A percentile compares a stretch with the other conserved stretches of the same genome.
Conservation (phyloP, 495 filamentous ascomycete species). For the Penicillium daleae region DNA sequence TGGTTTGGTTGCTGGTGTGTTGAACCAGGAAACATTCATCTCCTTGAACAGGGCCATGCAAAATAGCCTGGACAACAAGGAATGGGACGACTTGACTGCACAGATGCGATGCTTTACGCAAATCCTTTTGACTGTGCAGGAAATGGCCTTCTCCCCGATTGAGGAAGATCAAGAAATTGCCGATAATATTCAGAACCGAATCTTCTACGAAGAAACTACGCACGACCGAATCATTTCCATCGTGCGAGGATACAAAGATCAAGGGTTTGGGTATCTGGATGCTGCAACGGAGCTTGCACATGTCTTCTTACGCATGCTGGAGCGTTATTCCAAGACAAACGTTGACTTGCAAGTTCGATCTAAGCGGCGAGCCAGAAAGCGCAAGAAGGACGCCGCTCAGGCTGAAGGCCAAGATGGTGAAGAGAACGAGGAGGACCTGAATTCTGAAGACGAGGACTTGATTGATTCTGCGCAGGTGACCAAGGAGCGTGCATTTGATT, state of each 20-base stretch:
- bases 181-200: slow-evolving; percentile 93
- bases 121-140: slow-evolving; percentile 86
- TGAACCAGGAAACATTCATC: slow-evolving; percentile 92
- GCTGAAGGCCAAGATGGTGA: slow-evolving; percentile 30
- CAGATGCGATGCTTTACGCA: slow-evolving; percentile 85
- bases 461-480: slow-evolving; percentile 66
- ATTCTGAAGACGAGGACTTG: slow-evolving; percentile 77
- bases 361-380: slow-evolving; percentile 65
- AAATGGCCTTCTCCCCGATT: slow-evolving; percentile 81
- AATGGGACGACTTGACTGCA: slow-evolving; percentile 83
- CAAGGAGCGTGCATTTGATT: slow-evolving; percentile 92
- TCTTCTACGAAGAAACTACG: slow-evolving; percentile 97
- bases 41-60: slow-evolving; percentile 84
- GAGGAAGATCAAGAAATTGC: slow-evolving; percentile 98
- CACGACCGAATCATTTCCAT: slow-evolving; percentile 84
- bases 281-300: slow-evolving; percentile 89
- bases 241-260: slow-evolving; percentile 82
- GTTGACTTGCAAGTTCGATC: slow-evolving; percentile 90
- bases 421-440: slow-evolving; percentile 56
- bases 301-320: slow-evolving; percentile 89
- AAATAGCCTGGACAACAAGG: slow-evolving; percentile 73
- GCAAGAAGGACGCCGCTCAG: slow-evolving; percentile 61
- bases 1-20: slow-evolving; percentile 80
- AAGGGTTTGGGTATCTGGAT: slow-evolving; percentile 92
- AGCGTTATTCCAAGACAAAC: slow-evolving; percentile 93